Base-by-base conservation (phyloP, 2,329 filamentous ascomycete species). In the Colletotrichum siamense region DNA sequence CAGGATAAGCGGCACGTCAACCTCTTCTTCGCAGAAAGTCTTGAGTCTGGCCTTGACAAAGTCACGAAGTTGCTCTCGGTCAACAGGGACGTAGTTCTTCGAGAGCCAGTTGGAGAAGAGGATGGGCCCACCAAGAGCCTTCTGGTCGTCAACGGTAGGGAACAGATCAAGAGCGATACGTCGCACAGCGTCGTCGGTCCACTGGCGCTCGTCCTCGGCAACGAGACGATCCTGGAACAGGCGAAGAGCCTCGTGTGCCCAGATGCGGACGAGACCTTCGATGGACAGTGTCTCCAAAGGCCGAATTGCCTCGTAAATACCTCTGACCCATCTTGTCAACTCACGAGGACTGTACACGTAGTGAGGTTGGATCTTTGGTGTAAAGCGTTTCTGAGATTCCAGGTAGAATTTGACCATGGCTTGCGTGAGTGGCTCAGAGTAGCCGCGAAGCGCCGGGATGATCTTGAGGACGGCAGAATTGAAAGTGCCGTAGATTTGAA, bases 341-440 rank as follows among this genome's bases (percentile, higher is more conserved):
- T 99, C 97, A 94, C 97, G 95, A 83, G 97, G 97, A 84, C 96
- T 98, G 91, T 99, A 99, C 62, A 99, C 96, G 83, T 99, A 99
- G 84, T 99, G 97, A 1, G 97, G 97, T 82, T 99, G 97, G 55
- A 99, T 98, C 86, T 98, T 94, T 8, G 97, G 94, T 12, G 97
- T 99, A 83, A 99, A 99, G 69, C 95, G 92, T 81, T 95, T 92
- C 84, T 99, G 98, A 13, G 97, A 99, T 83, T 98, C 95, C 32
- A 98, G 88, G 82, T 99, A 99, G 82, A 99, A 94, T 79, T 95
- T 94, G 57, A 99, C 98, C 97, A 99, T 99, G 24, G 98, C 95
- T 82, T 96, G 96, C 0, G 97, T 99, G 77, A 99, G 92, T 15
- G 96, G 92, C 75, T 99, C 97, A 0, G 97, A 93, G 83, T 99